Evolutionary conservation across 441 rosid genomes (phyloP).

Genomic region (Croton laevigatus): DNA sequence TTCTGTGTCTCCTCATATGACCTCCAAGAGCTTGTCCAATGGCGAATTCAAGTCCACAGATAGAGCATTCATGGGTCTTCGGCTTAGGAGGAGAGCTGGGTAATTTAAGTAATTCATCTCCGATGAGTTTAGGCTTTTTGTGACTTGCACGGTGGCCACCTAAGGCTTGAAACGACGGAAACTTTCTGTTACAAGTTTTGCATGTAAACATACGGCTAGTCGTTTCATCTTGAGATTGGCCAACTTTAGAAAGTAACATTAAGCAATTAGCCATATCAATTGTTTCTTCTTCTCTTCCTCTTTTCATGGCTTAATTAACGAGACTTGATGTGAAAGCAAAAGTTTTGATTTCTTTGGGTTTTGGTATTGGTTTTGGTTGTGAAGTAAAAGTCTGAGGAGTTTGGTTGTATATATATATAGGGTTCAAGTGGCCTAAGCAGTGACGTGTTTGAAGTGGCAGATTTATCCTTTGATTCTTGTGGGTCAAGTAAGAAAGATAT

Average conservation of each 20-base stretch:
- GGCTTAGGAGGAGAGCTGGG: constrained; percentile 30
- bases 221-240: constrained; percentile 21
- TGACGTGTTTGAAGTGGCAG: constrained; percentile 28
- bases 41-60: constrained; percentile 79
- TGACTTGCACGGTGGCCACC: constrained; percentile 98
- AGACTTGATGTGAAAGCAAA: neutral
- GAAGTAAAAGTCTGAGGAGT: neutral
- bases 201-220: constrained; percentile 55
- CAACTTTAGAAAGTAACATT: constrained; percentile 69
- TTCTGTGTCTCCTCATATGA: constrained; percentile 90
- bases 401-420: constrained; percentile 14
- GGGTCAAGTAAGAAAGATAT: constrained; percentile 24
- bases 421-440: neutral
- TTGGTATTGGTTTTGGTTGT: neutral
- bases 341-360: too few species aligned
- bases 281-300: constrained; percentile 33
- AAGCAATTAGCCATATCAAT: constrained; percentile 60
- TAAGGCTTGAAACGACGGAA: constrained; percentile 81
- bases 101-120: constrained; percentile 20
- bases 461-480: constrained; percentile 35
- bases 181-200: constrained; percentile 69
- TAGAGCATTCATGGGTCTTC: constrained; percentile 76
- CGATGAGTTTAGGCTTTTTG: constrained; percentile 50
- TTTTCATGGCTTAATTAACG: too few species aligned
- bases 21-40: constrained; percentile 96